Conservation (phyloP, 2,329 filamentous ascomycete genomes). For the Penicillium occitanis region DNA sequence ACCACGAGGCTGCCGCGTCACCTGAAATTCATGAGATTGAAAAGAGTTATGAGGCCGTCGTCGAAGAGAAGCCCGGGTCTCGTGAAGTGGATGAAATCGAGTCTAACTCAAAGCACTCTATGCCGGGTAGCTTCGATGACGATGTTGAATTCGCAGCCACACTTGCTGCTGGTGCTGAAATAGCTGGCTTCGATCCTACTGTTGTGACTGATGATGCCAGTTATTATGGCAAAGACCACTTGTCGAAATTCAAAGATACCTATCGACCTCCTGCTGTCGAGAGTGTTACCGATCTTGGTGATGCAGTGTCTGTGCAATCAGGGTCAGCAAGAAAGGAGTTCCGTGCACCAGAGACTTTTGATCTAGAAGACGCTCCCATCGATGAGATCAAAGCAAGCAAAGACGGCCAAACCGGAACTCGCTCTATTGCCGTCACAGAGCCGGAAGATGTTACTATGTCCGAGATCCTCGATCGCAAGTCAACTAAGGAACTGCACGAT, state of each 20-base stretch:
- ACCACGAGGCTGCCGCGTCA: slow-evolving; percentile 22
- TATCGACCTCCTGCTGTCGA: slow-evolving; percentile 55
- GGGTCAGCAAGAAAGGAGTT: neutral
- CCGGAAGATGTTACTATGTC: neutral
- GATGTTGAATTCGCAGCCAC: slow-evolving; percentile 70
- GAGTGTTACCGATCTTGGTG: slow-evolving; percentile 38
- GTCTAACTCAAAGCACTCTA: slow-evolving; percentile 1
- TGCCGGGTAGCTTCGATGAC: slow-evolving; percentile 60
- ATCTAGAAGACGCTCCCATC: neutral
- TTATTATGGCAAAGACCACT: slow-evolving; percentile 64
- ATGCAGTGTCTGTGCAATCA: neutral
- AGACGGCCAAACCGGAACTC: neutral
- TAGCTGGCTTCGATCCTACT: slow-evolving; percentile 69
- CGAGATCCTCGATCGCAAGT: neutral
- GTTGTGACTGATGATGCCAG: slow-evolving; percentile 66
- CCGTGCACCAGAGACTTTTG: neutral
- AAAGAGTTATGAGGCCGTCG: neutral
- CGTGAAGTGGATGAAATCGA: neutral
- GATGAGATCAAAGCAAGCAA: neutral
- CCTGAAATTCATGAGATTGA: neutral
- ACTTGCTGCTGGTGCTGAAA: slow-evolving; percentile 65
- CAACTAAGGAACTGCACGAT: neutral
- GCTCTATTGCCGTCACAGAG: slow-evolving; percentile 1
- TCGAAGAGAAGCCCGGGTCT: neutral
- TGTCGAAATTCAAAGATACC: slow-evolving; percentile 56